Evolutionary conservation across 192 early-diverging fungal species (phyloP).

Genomic region (Coemansia sp.): DNA sequence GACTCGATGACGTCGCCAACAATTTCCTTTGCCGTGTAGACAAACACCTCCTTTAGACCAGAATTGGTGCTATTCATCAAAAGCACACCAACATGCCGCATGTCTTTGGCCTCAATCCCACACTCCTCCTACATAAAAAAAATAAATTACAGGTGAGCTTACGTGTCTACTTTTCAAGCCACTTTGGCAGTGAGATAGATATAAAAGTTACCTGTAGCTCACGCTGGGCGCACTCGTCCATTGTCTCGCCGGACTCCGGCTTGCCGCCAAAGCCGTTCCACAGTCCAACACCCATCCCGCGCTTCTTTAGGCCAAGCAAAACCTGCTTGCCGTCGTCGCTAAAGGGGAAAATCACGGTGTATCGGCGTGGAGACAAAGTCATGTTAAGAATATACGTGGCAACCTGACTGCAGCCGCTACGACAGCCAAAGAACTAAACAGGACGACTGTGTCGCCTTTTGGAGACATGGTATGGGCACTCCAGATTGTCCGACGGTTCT

Average conservation of each 20-base stretch:
- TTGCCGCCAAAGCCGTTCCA: slow-evolving; percentile 85
- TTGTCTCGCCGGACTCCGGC: slow-evolving; percentile 67
- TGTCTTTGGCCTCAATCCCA: slow-evolving; percentile 45
- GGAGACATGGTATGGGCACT: background rate
- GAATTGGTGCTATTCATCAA: slow-evolving; percentile 62
- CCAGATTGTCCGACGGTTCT: background rate
- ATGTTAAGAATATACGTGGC: background rate
- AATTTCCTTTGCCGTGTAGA: slow-evolving; percentile 57
- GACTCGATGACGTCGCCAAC: slow-evolving; percentile 64
- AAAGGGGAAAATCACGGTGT: slow-evolving; percentile 42
- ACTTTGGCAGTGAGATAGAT: background rate
- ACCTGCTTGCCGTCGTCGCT: slow-evolving; percentile 34
- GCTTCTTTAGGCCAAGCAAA: slow-evolving; percentile 78
- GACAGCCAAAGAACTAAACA: background rate
- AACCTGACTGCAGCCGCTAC: background rate
- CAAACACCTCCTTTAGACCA: slow-evolving; percentile 58
- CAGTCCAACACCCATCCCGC: slow-evolving; percentile 70
- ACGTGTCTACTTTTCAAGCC: background rate
- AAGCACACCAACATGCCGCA: slow-evolving; percentile 59
- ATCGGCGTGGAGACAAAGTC: slow-evolving; percentile 1
- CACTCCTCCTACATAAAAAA: slow-evolving; percentile 59
- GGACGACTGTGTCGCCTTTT: background rate
- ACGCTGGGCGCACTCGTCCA: slow-evolving; percentile 63
- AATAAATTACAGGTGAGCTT: background rate
- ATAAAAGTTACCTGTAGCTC: slow-evolving; percentile 59